Base-by-base conservation (phyloP, 805 yeast species). In the Wickerhamiella vanderwaltii region DNA sequence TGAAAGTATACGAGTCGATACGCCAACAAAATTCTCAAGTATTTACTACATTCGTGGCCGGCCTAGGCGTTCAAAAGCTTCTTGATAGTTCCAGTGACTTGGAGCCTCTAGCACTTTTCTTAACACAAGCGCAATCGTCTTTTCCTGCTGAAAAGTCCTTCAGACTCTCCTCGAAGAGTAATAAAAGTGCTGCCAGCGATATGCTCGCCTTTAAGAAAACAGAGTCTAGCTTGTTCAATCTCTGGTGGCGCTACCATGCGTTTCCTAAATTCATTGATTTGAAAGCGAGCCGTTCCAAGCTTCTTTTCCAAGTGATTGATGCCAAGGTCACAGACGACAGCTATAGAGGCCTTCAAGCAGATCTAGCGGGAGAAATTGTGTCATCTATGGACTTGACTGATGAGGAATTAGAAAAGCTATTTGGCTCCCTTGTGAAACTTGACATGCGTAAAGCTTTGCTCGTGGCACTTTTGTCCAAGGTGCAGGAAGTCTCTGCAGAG, bases 1-100 rank as follows among this genome's bases (percentile, higher is more conserved):
- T 57, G 4, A 46, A 50, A 13, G 44, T 53, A 24, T 46, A 45
- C 39, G 32, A 43, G 15, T n/a, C 38, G n/a, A 35, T 47, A 6
- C 7, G 46, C 2, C 35, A 41, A 13, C 38, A 39, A 11, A 43
- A 41, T 12, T 15, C 42, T 5, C 44, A 45, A n/a, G 48, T 43
- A 6, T 47, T 45, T 26, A 37, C 31, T 4, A 42, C 45, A 9
- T 48, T 51, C 42, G 41, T 47, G 6, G 29, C 42, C 31, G 43
- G 17, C 34, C 16, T 43, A 35, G 24, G 40, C n/a, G 33, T 19
- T 23, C 39, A 23, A 28, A 36, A 41, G 25, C 19, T 16, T 9
- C 25, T 29, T 5, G 34, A 19, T 12, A 19, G 19, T 28, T 9
- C 35, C 6, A 13, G 22, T n/a, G 30, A 18, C n/a, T 13, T 25